Conservation (phyloP, 257 asterid species). For the Agastache rugosa region DNA sequence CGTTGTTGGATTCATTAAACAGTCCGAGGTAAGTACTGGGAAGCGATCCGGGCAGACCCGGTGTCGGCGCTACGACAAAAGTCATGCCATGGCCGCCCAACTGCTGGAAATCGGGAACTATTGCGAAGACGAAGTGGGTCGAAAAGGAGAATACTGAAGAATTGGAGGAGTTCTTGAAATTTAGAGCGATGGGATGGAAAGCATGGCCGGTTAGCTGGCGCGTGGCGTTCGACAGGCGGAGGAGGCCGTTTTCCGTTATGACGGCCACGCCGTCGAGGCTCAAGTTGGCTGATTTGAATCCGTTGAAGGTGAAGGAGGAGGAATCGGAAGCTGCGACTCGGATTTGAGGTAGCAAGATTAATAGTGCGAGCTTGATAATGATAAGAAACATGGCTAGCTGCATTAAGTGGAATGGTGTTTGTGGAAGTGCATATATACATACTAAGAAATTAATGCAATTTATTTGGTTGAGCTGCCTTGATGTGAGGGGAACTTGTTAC, state of each 20-base stretch:
- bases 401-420: conserved; percentile 3
- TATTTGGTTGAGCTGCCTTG: conserved; percentile 31
- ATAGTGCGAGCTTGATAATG: conserved; percentile 24
- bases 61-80: conserved; percentile 62
- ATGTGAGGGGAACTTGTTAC: not conserved
- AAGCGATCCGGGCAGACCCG: conserved; percentile 43
- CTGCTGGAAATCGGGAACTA: conserved; percentile 46
- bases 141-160: conserved; percentile 53
- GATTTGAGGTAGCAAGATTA: conserved; percentile 23
- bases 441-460: not conserved
- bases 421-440: not conserved
- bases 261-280: conserved; percentile 64
- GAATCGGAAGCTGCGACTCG: conserved; percentile 23
- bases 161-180: conserved; percentile 53
- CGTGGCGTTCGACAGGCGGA: conserved; percentile 54
- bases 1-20: conserved; percentile 56
- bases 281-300: conserved; percentile 50
- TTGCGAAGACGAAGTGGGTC: conserved; percentile 62
- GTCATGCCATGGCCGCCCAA: conserved; percentile 65
- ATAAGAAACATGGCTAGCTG: conserved; percentile 45
- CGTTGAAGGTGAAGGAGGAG: conserved; percentile 53
- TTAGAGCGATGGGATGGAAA: conserved; percentile 51
- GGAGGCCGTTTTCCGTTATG: conserved; percentile 48
- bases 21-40: conserved; percentile 60
- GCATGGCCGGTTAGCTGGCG: conserved; percentile 56